Evolutionary conservation across 495 filamentous ascomycete genomes (phyloP), one percentile per base, ranked within the genome.

Genomic region (Penicillium fimorum): DNA sequence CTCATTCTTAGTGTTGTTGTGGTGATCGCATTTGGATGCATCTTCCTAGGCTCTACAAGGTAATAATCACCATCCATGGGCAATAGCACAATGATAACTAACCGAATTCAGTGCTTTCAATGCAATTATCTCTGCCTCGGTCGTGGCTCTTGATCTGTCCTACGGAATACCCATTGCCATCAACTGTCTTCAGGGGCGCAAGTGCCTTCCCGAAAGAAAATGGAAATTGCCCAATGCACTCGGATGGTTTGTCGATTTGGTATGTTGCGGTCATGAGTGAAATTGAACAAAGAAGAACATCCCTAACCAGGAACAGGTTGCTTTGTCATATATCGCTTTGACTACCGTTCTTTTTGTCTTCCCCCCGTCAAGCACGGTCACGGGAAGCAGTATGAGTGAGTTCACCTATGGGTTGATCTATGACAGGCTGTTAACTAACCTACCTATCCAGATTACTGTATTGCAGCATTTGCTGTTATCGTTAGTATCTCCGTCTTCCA

Each of bases 281-380:
- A 65, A 56, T 60, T 58, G 56, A 43, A 65, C 68, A 25, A 57
- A 50, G 8, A 4, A 4, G 11, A 9, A 8, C 29, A 30, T 53
- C 27, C 47, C 37, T 62, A 24, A 53, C 43, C 33, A 4, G 22
- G 3, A 25, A 12, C 32, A 83, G 81, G 64, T 90, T 37, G 84
- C 87, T 2, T 70, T 90, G 24, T 70, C 67, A 1, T 90, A 88
- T 63, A 82, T 85, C 13, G 63, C 79, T n/a, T 65, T 88, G 3
- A 89, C 85, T 1, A 89, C 85, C 0, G 84, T 90, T 1, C 66
- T 91, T 0, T 91, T 90, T 55, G 75, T 89, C 2, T 87, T 91
- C 63, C 88, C 88, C 2, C 87, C 88, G 0, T 76, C 70, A 5
- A 60, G 86, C 1, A 85, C 84, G 0, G 82, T 85, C 0, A 86